Evolutionary conservation across 2,329 filamentous ascomycete species (phyloP), one percentile per base, ranked within the genome.

Genomic region (Botrytis hyacinthi): DNA sequence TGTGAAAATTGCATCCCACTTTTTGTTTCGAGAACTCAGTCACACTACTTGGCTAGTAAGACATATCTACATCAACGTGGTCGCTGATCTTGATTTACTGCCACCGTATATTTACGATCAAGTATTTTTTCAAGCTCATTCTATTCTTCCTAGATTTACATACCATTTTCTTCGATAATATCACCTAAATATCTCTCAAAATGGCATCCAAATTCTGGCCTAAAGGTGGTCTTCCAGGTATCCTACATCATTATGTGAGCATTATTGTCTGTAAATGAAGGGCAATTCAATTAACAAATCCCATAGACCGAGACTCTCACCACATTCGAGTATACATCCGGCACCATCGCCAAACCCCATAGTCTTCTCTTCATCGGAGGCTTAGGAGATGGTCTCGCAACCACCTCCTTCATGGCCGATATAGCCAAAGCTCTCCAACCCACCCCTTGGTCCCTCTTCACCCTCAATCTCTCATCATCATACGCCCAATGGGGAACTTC

Each of bases 341-440:
- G 71, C 61, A 74, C 73, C 40, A 63, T 74, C 44, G 77, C 75
- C 29, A 80, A 82, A 76, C 82, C 80, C 20, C 83, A 87, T 81
- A 87, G 83, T 32, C 79, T 88, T 72, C 79, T 88, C 75, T 88
- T 85, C 82, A 80, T 88, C 73, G 86, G 85, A 71, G 87, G 87
- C 59, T 83, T 89, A 9, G 83, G 83, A 68, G 87, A 88, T 77
- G 86, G 85, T 42, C 81, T 86, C 40, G 83, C 85, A 62, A 85
- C 84, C 20, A 85, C 86, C 16, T 77, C 81, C 5, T 89, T 88
- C 80, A 85, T 86, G 4, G 77, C 82, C 68, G 77, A 81, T 10
- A 81, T 89, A 72, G 84, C 86, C 6, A 72, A 79, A 35, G 76
- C 81, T 0, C 81, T 88, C 59, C 76, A 79, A 35, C 76, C 78